Conservation (phyloP, 1,284 basidiomycete species). For the Pascua sp. region DNA sequence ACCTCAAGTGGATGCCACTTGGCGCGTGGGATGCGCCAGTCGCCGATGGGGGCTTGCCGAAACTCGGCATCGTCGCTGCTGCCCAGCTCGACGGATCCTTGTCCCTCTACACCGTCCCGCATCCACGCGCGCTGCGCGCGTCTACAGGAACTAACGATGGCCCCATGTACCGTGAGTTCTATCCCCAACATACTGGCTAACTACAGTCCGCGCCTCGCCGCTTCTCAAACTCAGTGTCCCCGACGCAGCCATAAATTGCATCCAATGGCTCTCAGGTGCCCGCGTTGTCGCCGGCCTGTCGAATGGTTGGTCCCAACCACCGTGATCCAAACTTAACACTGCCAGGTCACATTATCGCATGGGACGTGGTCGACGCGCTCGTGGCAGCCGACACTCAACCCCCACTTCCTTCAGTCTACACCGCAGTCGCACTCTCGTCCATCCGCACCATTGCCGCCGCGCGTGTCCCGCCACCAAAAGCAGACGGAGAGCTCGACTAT, state of each 20-base stretch:
- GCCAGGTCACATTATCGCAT: constrained; percentile 69
- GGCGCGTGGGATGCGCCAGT: constrained; percentile 64
- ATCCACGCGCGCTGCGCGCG: constrained; percentile 54
- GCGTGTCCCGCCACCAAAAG: constrained; percentile 24
- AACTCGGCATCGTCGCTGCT: constrained; percentile 75
- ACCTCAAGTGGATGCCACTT: constrained; percentile 83
- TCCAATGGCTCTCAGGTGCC: constrained; percentile 84
- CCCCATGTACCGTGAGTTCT: constrained; percentile 33
- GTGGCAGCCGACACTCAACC: neutral
- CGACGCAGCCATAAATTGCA: constrained; percentile 65
- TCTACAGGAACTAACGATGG: constrained; percentile 3
- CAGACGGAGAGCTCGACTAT: constrained; percentile 20
- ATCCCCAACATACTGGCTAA: constrained; percentile 50
- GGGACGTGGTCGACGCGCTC: constrained; percentile 60
- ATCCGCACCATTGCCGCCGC: constrained; percentile 28
- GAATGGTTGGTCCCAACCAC: constrained; percentile 58
- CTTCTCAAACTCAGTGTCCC: constrained; percentile 66
- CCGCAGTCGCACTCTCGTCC: constrained; percentile 19
- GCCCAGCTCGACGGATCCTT: constrained; percentile 79
- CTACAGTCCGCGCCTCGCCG: constrained; percentile 56
- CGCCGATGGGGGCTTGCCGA: constrained; percentile 50
- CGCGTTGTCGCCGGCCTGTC: constrained; percentile 72
- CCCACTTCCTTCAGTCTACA: constrained; percentile 30
- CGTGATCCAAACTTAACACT: neutral
- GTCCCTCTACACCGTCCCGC: constrained; percentile 69